These are phyloP conservation scores for Hypoxylon sp. DNA, from an alignment of 2,329 filamentous ascomycete species.

Conservation along the genomic window DNA sequence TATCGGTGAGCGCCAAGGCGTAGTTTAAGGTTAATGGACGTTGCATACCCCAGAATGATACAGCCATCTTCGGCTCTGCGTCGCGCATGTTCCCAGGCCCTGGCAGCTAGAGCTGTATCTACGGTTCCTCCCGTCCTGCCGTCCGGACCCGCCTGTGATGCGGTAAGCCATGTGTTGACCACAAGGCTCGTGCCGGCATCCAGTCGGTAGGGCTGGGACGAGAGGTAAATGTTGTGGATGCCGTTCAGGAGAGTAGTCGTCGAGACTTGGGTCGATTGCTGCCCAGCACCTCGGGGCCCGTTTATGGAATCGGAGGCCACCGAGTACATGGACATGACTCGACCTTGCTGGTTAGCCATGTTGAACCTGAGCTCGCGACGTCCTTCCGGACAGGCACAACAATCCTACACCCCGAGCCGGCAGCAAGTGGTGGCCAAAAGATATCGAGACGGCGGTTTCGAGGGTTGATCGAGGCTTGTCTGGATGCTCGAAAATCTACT, in stretches of 20 bases:
- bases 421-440: background rate
- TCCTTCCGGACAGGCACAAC: constrained; percentile 53
- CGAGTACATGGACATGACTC: constrained; percentile 76
- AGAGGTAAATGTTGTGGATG: constrained; percentile 86
- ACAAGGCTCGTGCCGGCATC: constrained; percentile 91
- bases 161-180: constrained; percentile 94
- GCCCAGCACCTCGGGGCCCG: constrained; percentile 64
- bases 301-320: constrained; percentile 69
- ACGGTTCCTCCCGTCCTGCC: constrained; percentile 78
- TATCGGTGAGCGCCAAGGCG: constrained; percentile 32
- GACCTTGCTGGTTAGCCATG: constrained; percentile 63
- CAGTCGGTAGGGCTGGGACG: constrained; percentile 81
- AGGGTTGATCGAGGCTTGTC: background rate
- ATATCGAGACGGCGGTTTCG: background rate
- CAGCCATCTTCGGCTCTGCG: constrained; percentile 95
- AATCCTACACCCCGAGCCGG: constrained; percentile 13
- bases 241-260: constrained; percentile 93
- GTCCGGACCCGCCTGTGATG: constrained; percentile 72
- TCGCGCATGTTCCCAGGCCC: constrained; percentile 96
- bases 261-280: constrained; percentile 81
- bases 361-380: constrained; percentile 46
- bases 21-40: constrained; percentile 25
- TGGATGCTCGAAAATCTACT: background rate
- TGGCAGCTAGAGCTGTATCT: constrained; percentile 77
- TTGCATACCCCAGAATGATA: constrained; percentile 82